phyloP scores from a whole-genome alignment of 176 grass and related monocot species.

The Zoysia pacifica region DNA sequence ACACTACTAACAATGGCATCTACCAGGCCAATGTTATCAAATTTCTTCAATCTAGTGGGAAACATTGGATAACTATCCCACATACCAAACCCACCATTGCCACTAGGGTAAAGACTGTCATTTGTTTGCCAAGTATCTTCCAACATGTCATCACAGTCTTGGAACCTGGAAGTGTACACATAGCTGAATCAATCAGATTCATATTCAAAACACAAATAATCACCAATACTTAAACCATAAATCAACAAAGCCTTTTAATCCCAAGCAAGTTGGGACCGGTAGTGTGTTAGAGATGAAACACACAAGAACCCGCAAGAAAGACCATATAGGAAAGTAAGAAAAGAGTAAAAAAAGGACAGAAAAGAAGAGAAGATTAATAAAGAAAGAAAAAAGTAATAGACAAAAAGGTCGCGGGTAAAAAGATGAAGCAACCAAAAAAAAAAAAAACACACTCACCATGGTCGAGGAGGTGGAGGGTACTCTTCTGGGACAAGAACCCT shows the following conservation, averaged over 20 bases:
- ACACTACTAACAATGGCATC: conserved; percentile 89
- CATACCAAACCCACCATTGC: conserved; percentile 65
- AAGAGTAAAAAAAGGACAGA: neutral
- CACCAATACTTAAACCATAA: neutral
- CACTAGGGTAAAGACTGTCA: conserved; percentile 57
- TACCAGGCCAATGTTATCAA: conserved; percentile 82
- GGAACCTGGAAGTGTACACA: conserved; percentile 64
- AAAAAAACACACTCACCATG: conserved; percentile 68
- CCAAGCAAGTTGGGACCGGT: neutral
- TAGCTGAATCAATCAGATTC: conserved; percentile 24
- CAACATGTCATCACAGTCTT: conserved; percentile 94
- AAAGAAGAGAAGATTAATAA: neutral
- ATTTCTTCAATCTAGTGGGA: conserved; percentile 78
- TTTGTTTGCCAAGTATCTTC: conserved; percentile 87
- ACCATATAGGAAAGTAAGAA: neutral
- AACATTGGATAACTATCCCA: conserved; percentile 87
- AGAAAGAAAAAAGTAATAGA: neutral
- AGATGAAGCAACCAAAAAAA: neutral
- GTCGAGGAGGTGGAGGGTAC: conserved; percentile 74
- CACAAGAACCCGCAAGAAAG: neutral
- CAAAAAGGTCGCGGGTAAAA: neutral
- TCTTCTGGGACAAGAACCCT: conserved; percentile 87
- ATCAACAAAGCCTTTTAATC: neutral
- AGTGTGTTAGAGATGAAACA: neutral
- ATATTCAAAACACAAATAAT: conserved; percentile 26